A percentile compares a stretch with the other conserved stretches of the same genome.
These are phyloP conservation scores for Moniliella sp. DNA, from an alignment of 1,284 basidiomycete genomes.

Conservation along the genomic window DNA sequence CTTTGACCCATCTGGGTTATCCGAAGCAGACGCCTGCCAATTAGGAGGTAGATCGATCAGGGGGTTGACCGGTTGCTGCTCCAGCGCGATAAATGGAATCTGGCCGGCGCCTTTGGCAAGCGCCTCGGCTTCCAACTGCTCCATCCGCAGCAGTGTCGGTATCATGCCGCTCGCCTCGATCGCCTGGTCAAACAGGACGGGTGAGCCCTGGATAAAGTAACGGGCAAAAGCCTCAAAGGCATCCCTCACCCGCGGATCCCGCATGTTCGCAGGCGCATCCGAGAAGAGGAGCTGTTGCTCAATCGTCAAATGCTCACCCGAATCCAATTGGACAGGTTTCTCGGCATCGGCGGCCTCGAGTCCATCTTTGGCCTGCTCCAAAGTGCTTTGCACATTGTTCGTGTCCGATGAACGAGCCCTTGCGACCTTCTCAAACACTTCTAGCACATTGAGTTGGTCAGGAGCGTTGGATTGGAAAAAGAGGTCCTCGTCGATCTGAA, in stretches of 20 bases:
- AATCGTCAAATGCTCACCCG: no score
- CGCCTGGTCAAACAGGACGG: slow-evolving; percentile 34
- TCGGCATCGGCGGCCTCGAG: no score
- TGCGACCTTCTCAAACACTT: no score
- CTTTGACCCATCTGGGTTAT: background rate
- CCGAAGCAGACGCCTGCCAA: no score
- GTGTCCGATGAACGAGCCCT: no score
- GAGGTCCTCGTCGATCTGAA: slow-evolving; percentile 39
- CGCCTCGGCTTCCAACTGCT: slow-evolving; percentile 1
- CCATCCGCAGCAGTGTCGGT: no score
- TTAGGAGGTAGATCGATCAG: no score
- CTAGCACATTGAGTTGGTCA: slow-evolving; percentile 37
- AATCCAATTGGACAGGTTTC: no score
- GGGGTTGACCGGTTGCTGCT: no score
- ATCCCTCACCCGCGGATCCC: slow-evolving; percentile 35
- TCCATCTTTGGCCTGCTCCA: no score
- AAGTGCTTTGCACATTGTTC: no score
- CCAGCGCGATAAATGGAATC: background rate
- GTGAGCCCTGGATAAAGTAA: slow-evolving; percentile 33
- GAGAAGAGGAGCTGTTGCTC: slow-evolving; percentile 42
- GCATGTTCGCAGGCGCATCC: slow-evolving; percentile 37
- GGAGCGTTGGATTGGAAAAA: slow-evolving; percentile 38
- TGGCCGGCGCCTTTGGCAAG: background rate
- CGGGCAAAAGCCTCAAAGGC: slow-evolving; percentile 34
- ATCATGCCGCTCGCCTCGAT: slow-evolving; percentile 37